Evolutionary conservation across 2,329 filamentous ascomycete genomes (phyloP).

Genomic region (Lomentospora prolificans): DNA sequence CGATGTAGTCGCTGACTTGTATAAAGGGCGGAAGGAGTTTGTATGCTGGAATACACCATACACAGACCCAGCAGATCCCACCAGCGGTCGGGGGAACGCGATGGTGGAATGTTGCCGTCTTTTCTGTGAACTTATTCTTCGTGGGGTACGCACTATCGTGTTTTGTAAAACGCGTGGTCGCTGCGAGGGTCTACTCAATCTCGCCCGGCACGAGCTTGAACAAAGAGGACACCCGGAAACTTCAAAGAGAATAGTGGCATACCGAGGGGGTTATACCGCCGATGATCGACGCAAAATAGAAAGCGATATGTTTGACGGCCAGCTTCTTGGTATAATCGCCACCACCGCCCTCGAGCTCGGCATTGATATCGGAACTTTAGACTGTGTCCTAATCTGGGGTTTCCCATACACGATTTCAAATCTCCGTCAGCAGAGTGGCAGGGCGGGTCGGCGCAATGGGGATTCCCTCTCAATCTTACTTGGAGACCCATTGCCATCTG

Average conservation of each 20-base stretch:
- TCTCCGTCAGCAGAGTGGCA: slow-evolving; percentile 84
- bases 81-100: slow-evolving; percentile 74
- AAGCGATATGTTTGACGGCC: slow-evolving; percentile 93
- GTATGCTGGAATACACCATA: slow-evolving; percentile 96
- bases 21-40: slow-evolving; percentile 73
- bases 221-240: slow-evolving; percentile 66
- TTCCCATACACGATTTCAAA: slow-evolving; percentile 97
- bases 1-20: not conserved
- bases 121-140: slow-evolving; percentile 80
- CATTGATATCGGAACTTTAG: slow-evolving; percentile 87
- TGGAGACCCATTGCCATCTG: slow-evolving; percentile 79
- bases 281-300: slow-evolving; percentile 85
- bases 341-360: slow-evolving; percentile 89
- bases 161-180: slow-evolving; percentile 84
- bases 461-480: slow-evolving; percentile 87
- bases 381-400: slow-evolving; percentile 87
- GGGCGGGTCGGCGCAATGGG: slow-evolving; percentile 84
- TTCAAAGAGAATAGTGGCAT: slow-evolving; percentile 78
- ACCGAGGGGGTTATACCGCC: slow-evolving; percentile 88
- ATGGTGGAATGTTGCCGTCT: slow-evolving; percentile 79
- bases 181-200: slow-evolving; percentile 74
- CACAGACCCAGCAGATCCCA: slow-evolving; percentile 78
- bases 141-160: slow-evolving; percentile 84
- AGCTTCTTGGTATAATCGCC: slow-evolving; percentile 83
- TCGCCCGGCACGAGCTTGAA: slow-evolving; percentile 69